Conservation (phyloP, 2,329 filamentous ascomycete species). For the Xylariaceae sp. region DNA sequence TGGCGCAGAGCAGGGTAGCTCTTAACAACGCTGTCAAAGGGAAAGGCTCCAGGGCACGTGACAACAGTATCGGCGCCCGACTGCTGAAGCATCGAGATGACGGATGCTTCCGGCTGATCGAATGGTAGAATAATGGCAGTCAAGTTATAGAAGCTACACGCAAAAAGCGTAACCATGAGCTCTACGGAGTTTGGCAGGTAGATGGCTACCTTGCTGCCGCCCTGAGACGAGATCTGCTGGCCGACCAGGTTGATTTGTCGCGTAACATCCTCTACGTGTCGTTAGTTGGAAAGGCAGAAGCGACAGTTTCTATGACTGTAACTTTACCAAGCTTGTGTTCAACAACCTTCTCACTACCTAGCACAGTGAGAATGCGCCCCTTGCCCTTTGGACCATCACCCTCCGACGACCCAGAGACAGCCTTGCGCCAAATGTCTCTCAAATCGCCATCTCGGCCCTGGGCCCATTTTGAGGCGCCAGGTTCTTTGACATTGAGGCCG, state of each 20-base stretch:
- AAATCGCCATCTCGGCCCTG: conserved; percentile 86
- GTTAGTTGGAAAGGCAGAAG: conserved; percentile 24
- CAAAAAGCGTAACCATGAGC: conserved; percentile 80
- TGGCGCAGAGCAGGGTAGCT: conserved; percentile 74
- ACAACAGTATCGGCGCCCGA: conserved; percentile 82
- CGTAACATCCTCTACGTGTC: conserved; percentile 68
- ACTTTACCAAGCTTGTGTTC: conserved; percentile 70
- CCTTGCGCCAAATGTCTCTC: conserved; percentile 86
- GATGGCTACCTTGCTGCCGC: conserved; percentile 79
- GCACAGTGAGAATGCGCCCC: conserved; percentile 77
- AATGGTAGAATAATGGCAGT: conserved; percentile 86
- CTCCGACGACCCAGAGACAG: conserved; percentile 66
- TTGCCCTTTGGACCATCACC: conserved; percentile 68
- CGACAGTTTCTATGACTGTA: not conserved
- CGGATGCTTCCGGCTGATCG: conserved; percentile 70
- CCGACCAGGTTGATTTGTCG: conserved; percentile 89
- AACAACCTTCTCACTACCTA: conserved; percentile 74
- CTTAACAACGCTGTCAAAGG: conserved; percentile 74
- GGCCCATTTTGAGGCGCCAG: conserved; percentile 81
- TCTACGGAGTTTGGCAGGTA: conserved; percentile 95
- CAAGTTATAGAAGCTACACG: conserved; percentile 87
- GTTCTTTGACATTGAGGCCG: conserved; percentile 82
- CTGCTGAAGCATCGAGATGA: conserved; percentile 74
- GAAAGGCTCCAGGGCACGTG: conserved; percentile 84
- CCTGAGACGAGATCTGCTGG: conserved; percentile 72